Evolutionary conservation across 345 rosid species (phyloP).

Genomic region (Pugionium dolabratum): DNA sequence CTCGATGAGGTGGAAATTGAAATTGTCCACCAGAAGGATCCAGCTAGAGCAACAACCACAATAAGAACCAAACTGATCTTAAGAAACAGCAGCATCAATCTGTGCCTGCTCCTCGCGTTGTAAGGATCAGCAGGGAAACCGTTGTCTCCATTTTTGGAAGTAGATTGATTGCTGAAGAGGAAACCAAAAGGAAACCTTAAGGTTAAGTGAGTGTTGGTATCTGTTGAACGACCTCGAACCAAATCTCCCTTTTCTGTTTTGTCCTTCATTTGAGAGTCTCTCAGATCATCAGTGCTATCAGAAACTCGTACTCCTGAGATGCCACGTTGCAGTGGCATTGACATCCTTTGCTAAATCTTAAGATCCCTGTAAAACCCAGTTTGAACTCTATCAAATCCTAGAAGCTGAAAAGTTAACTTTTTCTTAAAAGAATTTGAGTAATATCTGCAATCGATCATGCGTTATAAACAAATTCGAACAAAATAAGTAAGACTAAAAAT

Average conservation of each 20-base stretch:
- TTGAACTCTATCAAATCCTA: constrained; percentile 1
- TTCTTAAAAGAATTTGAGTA: not conserved
- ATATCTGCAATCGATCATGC: constrained; percentile 1
- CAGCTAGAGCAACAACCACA: constrained; percentile 62
- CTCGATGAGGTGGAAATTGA: constrained; percentile 72
- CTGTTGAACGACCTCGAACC: constrained; percentile 57
- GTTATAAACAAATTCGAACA: not conserved
- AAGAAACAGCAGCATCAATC: constrained; percentile 54
- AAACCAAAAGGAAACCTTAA: constrained; percentile 62
- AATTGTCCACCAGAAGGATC: constrained; percentile 95
- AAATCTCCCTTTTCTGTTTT: constrained; percentile 67
- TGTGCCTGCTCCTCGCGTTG: constrained; percentile 64
- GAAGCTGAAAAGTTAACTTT: not conserved
- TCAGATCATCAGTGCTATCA: constrained; percentile 56
- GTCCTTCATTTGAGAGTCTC: constrained; percentile 81
- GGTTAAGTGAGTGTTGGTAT: constrained; percentile 34
- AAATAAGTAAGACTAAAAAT: no score
- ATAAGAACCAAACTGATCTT: constrained; percentile 74
- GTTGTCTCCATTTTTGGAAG: constrained; percentile 71
- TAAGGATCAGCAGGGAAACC: constrained; percentile 61
- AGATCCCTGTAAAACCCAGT: constrained; percentile 24
- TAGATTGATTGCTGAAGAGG: constrained; percentile 50
- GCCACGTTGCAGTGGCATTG: constrained; percentile 83
- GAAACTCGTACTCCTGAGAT: constrained; percentile 62
- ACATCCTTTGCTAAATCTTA: constrained; percentile 52